Conservation (phyloP, 768 basidiomycete genomes). For the Lentinula detonsa region DNA sequence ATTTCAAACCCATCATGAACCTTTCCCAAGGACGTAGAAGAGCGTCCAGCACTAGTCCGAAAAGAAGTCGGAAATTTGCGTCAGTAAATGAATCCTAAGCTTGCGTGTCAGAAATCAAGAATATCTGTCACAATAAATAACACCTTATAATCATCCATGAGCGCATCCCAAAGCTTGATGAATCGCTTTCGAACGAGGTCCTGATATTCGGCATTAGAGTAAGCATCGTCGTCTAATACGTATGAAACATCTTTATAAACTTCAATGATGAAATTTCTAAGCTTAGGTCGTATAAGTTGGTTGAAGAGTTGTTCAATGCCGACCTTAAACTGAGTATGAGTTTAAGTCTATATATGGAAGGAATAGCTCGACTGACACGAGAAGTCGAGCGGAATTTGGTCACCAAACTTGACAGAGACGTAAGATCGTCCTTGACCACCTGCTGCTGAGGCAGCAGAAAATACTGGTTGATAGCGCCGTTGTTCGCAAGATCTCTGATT, state of each 20-base stretch:
- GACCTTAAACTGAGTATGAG: conserved; percentile 32
- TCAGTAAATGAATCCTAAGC: conserved; percentile 82
- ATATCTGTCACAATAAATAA: conserved; percentile 7
- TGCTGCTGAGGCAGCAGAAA: conserved; percentile 57
- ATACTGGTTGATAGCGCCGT: conserved; percentile 54
- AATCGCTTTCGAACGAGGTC: conserved; percentile 89
- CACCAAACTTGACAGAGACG: conserved; percentile 46
- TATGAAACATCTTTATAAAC: conserved; percentile 90
- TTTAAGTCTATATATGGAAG: background rate
- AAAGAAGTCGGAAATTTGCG: conserved; percentile 80
- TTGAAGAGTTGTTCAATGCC: conserved; percentile 95
- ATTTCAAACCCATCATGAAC: conserved; percentile 70
- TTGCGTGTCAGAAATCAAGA: background rate
- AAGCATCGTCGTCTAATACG: conserved; percentile 82
- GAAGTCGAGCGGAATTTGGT: conserved; percentile 66
- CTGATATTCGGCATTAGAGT: conserved; percentile 76
- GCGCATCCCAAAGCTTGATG: conserved; percentile 77
- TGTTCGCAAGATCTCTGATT: conserved; percentile 54
- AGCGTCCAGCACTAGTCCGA: conserved; percentile 78
- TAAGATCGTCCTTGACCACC: conserved; percentile 40
- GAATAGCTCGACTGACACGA: conserved; percentile 42
- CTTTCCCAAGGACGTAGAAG: conserved; percentile 97
- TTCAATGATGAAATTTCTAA: conserved; percentile 80
- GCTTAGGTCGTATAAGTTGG: conserved; percentile 81
- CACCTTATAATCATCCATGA: conserved; percentile 87